Evolutionary conservation across 2,329 filamentous ascomycete species (phyloP), one percentile per base, ranked within the genome.

Genomic region (Fusarium sp.): DNA sequence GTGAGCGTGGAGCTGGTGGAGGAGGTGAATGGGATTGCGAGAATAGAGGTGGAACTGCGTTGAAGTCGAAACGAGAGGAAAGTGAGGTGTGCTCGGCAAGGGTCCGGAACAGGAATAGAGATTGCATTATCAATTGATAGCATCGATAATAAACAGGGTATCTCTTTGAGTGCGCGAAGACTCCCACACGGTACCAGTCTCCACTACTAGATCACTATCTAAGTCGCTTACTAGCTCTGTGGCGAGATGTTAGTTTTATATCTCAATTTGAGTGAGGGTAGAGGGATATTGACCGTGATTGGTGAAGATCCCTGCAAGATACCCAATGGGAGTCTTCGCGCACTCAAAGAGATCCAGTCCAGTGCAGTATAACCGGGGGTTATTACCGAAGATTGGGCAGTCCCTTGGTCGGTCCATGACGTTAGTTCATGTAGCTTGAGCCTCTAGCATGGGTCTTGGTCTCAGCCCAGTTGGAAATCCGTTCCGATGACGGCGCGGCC

Each of bases 31-130:
- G 82, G 81, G 13, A 80, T 84, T 64, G 78, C 81, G 34, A 80
- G 82, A 71, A 78, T 86, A 57, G 81, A 85, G 66, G 76, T 85
- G 73, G 83, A 84, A 74, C 80, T 85, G 61, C 63, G 73, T 43
- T 79, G 64, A 71, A 57, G 63, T 43, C n/a, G 32, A 62, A 64
- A 25, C 52, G 60, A 39, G 58, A 23, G 25, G 35, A 7, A 48
- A 27, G 43, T 61, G 62, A 61, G 8, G 39, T 18, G 39, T 18
- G 43, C 50, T 66, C 61, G 67, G 65, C 10, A 62, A 73, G 58
- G 68, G 60, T 72, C 74, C 54, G 70, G 56, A 59, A 25, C 54
- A 27, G 63, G 62, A 70, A 57, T 10, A 75, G 66, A 63, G 50
- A 68, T 73, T 66, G 59, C 54, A 73, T 68, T 65, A 68, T 66